Conservation (phyloP, 257 asterid genomes). For the Solanum virginianum region DNA sequence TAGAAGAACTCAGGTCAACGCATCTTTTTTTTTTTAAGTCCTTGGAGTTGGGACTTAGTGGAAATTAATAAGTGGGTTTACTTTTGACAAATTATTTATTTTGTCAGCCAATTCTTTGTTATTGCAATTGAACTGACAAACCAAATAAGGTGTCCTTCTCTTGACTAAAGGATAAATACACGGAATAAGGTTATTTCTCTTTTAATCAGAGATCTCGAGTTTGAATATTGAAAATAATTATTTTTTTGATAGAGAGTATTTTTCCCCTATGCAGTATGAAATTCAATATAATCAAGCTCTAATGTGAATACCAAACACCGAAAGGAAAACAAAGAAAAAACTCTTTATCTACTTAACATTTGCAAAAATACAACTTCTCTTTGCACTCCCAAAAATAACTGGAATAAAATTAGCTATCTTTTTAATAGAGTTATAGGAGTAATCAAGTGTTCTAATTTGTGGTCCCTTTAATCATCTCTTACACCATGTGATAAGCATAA, state of each 20-base stretch:
- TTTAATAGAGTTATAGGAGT: not conserved
- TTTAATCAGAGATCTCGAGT: too few relatives aligned
- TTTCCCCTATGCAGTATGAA: too few relatives aligned
- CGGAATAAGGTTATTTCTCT: fast-evolving
- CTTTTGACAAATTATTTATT: not conserved
- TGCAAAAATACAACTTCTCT: not conserved
- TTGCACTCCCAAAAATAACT: not conserved
- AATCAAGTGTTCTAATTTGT: not conserved
- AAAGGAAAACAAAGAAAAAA: too few relatives aligned
- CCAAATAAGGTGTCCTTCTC: not conserved
- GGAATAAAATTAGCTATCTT: not conserved
- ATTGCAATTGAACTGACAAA: not conserved
- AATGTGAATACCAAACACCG: too few relatives aligned
- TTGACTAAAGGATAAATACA: not conserved
- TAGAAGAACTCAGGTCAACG: not conserved
- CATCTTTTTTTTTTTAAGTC: not conserved
- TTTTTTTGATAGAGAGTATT: too few relatives aligned
- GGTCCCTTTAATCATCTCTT: not conserved
- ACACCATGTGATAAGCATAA: not conserved
- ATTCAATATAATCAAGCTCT: fast-evolving
- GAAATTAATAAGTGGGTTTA: not conserved
- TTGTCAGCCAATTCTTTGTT: not conserved
- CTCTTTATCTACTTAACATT: not conserved
- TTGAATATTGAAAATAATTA: too few relatives aligned
- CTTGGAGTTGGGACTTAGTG: not conserved